These are phyloP conservation scores for Saururus chinensis DNA, from an alignment of 164 flowering plant genomes.

Conservation along the genomic window DNA sequence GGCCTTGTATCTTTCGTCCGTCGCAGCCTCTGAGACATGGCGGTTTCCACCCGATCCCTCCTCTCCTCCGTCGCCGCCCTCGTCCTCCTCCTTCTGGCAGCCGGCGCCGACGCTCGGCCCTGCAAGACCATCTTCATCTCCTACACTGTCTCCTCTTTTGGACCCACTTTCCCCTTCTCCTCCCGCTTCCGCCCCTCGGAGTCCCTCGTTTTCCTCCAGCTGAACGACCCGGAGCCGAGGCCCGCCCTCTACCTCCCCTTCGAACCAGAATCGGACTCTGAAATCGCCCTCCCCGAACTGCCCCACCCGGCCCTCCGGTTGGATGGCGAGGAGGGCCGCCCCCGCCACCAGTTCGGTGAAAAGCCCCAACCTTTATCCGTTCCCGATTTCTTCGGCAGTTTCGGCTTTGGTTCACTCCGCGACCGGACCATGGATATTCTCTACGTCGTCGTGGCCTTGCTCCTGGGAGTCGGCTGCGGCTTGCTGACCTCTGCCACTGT, in stretches of 20 bases:
- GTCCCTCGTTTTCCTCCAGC: not conserved
- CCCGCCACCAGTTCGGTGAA: not conserved
- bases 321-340: too few species aligned
- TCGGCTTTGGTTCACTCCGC: conserved; percentile 20
- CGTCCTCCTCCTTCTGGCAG: conserved; percentile 3
- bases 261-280: not conserved
- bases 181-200: not conserved
- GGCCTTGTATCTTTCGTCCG: not conserved
- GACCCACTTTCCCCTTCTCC: not conserved
- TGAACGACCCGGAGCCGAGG: not conserved
- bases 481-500: conserved; percentile 39
- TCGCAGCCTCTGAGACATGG: not conserved
- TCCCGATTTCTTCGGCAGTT: conserved; percentile 6
- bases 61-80: not conserved
- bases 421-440: conserved; percentile 41
- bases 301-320: too few species aligned
- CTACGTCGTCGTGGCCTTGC: conserved; percentile 36
- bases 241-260: not conserved
- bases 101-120: conserved; percentile 3
- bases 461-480: conserved; percentile 49
- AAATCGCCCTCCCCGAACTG: not conserved
- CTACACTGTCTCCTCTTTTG: not conserved
- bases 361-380: not conserved
- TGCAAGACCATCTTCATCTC: not conserved
- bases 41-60: not conserved